Base-by-base conservation (phyloP, 108 stramenopile genomes). In the Fistulifera solaris region DNA sequence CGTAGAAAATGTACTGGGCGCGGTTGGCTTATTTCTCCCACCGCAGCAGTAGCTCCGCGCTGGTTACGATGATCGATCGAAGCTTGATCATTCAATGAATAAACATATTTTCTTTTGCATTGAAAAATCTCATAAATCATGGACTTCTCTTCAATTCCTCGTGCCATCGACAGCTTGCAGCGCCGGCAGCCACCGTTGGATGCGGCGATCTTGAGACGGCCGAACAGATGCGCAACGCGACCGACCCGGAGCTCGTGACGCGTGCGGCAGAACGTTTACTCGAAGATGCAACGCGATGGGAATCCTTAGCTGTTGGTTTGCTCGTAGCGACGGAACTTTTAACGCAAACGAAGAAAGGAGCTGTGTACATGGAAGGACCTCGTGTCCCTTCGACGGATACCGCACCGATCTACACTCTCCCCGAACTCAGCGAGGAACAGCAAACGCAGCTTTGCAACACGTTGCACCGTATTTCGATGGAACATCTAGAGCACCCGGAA, bases 301-400 rank as follows among this genome's bases (percentile, higher is more conserved):
- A 92, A 56, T 66, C 80, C 12, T 64, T 92, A 40, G 85, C 89
- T 7, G 89, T 92, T 31, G 85, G 85, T 7, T 65, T 87, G 5
- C 72, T 71, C 40, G 60, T 87, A 31, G 70, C 77, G 27, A 78
- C 78, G 18, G 65, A 81, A 27, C 62, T 74, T 42, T 66, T 87
- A 5, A 38, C 58, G 15, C 38, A 72, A 8, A 54, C 64, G 56
- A 50, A 47, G 35, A 42, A 38, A 17, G n/a, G 31, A 25, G 31
- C 55, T 2, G 85, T 85, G 0, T 91, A 91, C 43, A 78, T 84
- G 53, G 89, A 91, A 17, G 89, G 89, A 12, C 89, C 89, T 7
- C 75, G 89, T 4, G 78, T 90, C 42, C 89, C 89, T 31, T 17
- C 19, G 7, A 19, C 44, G 4, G 16, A 31, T 44, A 43, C 49